Percentiles rank a stretch among this genome's conserved stretches.
These are phyloP conservation scores for Chytriomyces hyalinus DNA, from an alignment of 192 early-diverging fungal species.

Conservation along the genomic window DNA sequence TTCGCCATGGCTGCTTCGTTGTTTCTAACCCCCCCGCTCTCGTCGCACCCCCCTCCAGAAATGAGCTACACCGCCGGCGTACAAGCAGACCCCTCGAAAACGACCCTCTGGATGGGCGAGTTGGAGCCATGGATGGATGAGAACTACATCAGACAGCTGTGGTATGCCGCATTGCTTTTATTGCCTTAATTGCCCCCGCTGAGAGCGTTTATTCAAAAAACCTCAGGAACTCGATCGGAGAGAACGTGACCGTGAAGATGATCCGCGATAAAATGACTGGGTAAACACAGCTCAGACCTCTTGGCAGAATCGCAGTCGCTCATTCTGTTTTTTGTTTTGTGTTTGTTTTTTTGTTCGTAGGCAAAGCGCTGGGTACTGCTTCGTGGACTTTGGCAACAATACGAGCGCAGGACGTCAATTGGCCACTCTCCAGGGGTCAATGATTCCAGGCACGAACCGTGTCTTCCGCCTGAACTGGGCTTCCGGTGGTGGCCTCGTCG, in stretches of 20 bases:
- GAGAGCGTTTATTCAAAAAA: slow-evolving; percentile 13
- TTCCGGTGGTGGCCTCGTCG: slow-evolving; percentile 74
- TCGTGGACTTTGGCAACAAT: slow-evolving; percentile 79
- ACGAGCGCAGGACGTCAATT: slow-evolving; percentile 75
- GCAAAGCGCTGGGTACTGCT: slow-evolving; percentile 83
- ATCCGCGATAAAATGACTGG: slow-evolving; percentile 91
- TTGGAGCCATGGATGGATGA: slow-evolving; percentile 99
- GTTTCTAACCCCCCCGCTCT: not conserved
- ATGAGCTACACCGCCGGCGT: slow-evolving; percentile 13
- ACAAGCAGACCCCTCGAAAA: slow-evolving; percentile 25
- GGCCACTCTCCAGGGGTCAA: slow-evolving; percentile 73
- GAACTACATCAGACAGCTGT: slow-evolving; percentile 81
- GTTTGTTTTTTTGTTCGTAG: not conserved
- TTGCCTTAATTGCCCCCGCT: not conserved
- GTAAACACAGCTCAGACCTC: slow-evolving; percentile 45
- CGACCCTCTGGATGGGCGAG: slow-evolving; percentile 87
- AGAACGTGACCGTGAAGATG: slow-evolving; percentile 89
- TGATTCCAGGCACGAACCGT: slow-evolving; percentile 82
- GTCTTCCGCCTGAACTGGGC: slow-evolving; percentile 97
- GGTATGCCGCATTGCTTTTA: slow-evolving; percentile 57
- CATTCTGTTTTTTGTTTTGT: not conserved
- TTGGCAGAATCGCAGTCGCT: not conserved
- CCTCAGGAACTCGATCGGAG: slow-evolving; percentile 62
- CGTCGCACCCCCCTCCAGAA: not conserved
- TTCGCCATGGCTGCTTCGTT: not conserved